Base-by-base conservation (phyloP, 345 rosid genomes). In the Limnanthes douglasii region DNA sequence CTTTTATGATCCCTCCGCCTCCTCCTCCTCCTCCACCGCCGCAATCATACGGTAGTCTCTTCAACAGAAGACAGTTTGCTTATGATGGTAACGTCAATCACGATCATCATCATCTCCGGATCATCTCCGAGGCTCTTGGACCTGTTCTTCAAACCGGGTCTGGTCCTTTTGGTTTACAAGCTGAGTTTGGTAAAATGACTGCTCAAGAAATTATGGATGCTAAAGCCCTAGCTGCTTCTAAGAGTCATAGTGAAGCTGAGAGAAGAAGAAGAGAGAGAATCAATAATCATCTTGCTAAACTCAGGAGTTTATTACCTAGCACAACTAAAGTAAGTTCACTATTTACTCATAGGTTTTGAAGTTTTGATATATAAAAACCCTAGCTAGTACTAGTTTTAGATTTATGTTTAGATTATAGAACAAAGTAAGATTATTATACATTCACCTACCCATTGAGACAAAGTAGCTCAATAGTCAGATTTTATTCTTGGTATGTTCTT, bases 181-280 rank as follows among this genome's bases (percentile, higher is more conserved):
- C 81, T 11, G 86, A 90, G 58, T 22, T 90, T 38, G 86, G 92
- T 9, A 84, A 80, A 57, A 66, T 84, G 92, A 74, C 82, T 21
- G 85, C 94, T n/a, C 98, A 90, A 59, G 94, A 84, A 59, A 73
- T 90, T 28, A 77, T 90, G 85, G 98, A 90, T n/a, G 98, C 98
- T 4, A 90, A 90, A 60, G 98, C 98, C 19, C 79, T 90, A 4
- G 98, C 96, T 46, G 98, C 95, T 22, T 90, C 98, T 2, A 84
- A 80, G 53, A 84, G 92, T 54, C 98, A 90, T 55, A 90, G 98
- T 48, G 98, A 84, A 42, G 95, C 96, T 26, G 98, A 90, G 61
- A 74, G 98, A 66, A 62, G 95, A 46, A 42, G 98, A 63, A 65
- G 98, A 46, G 94, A 90, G 38, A 73, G 98, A 57, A 90, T 90